phyloP scores from a whole-genome alignment of 2,329 filamentous ascomycete species.

The Tolypocladium paradoxum region DNA sequence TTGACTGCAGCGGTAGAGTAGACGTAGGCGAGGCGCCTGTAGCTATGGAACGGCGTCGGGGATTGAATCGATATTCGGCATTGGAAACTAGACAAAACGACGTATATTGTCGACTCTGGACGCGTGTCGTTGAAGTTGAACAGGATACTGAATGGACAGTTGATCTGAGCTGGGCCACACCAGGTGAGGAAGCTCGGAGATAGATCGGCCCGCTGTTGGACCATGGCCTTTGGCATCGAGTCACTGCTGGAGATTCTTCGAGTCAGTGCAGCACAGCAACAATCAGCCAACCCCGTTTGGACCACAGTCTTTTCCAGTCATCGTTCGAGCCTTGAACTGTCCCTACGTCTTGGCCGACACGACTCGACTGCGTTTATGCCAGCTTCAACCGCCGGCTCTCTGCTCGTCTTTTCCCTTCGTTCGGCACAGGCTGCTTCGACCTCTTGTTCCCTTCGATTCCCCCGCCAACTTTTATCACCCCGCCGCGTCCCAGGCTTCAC shows the following conservation, averaged over 20 bases:
- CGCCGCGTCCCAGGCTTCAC: background rate
- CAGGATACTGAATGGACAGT: background rate
- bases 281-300: background rate
- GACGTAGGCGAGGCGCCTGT: background rate
- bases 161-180: background rate
- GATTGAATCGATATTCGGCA: background rate
- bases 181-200: background rate
- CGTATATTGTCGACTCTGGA: background rate
- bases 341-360: background rate
- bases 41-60: background rate
- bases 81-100: background rate
- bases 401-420: background rate
- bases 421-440: slow-evolving; percentile 1
- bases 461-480: background rate
- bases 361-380: background rate
- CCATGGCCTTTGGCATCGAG: background rate
- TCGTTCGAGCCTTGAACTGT: background rate
- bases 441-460: background rate
- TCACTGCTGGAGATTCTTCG: background rate
- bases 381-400: background rate
- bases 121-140: background rate
- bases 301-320: background rate
- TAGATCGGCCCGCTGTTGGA: background rate
- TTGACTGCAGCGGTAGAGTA: no score
- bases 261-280: background rate